These are phyloP conservation scores for Gentiana straminea DNA, from an alignment of 257 asterid genomes.

Conservation along the genomic window DNA sequence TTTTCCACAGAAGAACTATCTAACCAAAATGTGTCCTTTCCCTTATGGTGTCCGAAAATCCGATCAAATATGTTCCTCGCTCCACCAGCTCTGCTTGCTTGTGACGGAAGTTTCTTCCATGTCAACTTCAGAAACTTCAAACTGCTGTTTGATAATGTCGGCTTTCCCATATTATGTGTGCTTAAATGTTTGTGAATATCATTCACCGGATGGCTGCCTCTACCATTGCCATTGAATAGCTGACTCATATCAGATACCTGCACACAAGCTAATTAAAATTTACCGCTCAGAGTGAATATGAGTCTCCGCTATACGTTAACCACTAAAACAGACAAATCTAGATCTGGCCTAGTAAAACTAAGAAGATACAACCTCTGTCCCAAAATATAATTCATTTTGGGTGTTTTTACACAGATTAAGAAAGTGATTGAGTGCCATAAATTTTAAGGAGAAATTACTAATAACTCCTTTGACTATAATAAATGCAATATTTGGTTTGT, in stretches of 20 bases:
- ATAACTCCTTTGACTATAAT: no score
- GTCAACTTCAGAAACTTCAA: slow-evolving; percentile 51
- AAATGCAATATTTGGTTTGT: no score
- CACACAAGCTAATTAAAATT: slow-evolving; percentile 82
- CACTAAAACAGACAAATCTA: no score
- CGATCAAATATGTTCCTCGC: slow-evolving; percentile 51
- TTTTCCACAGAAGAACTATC: slow-evolving; percentile 90
- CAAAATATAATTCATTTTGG: no score
- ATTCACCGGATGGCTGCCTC: slow-evolving; percentile 35
- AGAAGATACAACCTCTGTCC: no score
- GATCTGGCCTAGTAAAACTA: no score
- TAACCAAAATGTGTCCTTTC: slow-evolving; percentile 82
- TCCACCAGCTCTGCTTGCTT: slow-evolving; percentile 71
- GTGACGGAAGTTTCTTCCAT: slow-evolving; percentile 65
- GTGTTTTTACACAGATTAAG: no score
- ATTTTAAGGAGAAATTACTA: no score
- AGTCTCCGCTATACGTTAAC: slow-evolving; percentile 5
- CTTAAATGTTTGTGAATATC: slow-evolving; percentile 30
- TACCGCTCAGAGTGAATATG: slow-evolving; percentile 69
- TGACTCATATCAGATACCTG: slow-evolving; percentile 60
- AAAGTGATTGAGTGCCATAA: no score
- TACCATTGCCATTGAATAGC: slow-evolving; percentile 39
- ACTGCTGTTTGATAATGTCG: slow-evolving; percentile 23
- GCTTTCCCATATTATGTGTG: slow-evolving; percentile 18
- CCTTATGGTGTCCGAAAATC: slow-evolving; percentile 52